A percentile compares a stretch with the other conserved stretches of the same genome.
phyloP scores from a whole-genome alignment of 2,329 filamentous ascomycete genomes.

The Botrytis pseudocinerea region DNA sequence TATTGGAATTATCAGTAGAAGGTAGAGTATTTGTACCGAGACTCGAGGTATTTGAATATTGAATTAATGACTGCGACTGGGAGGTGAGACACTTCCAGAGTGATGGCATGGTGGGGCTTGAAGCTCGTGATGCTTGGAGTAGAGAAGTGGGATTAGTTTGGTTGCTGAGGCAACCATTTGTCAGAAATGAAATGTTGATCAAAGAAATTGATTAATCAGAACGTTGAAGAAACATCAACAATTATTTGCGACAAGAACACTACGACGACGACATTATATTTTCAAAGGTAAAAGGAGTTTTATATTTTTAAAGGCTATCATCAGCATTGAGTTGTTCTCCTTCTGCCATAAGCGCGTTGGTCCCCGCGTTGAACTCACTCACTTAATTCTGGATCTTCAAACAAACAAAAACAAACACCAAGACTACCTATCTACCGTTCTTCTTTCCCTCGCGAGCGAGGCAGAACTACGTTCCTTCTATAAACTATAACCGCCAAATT shows the following conservation, averaged over 20 bases:
- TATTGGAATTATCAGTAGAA: neutral
- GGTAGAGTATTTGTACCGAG: neutral
- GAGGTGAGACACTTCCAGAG: constrained; percentile 12
- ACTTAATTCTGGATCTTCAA: neutral
- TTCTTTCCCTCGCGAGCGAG: neutral
- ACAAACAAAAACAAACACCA: constrained; percentile 8
- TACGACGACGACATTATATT: neutral
- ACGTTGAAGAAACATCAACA: constrained; percentile 10
- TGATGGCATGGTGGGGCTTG: constrained; percentile 20
- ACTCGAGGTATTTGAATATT: neutral
- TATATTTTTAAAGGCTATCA: neutral
- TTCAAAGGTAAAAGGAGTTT: neutral
- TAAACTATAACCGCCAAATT: constrained; percentile 24
- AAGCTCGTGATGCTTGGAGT: constrained; percentile 12
- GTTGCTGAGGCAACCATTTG: constrained; percentile 7
- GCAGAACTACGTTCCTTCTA: neutral
- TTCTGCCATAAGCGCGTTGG: neutral
- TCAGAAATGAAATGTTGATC: constrained; percentile 7
- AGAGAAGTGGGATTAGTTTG: constrained; percentile 12
- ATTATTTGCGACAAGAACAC: neutral
- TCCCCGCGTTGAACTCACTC: neutral
- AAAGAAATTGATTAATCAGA: neutral
- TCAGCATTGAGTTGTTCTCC: neutral
- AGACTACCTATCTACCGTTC: neutral
- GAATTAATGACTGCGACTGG: neutral